These are phyloP conservation scores for Zhuliangozyma parablackwelliae DNA, from an alignment of 1,139 yeast species.

Conservation along the genomic window DNA sequence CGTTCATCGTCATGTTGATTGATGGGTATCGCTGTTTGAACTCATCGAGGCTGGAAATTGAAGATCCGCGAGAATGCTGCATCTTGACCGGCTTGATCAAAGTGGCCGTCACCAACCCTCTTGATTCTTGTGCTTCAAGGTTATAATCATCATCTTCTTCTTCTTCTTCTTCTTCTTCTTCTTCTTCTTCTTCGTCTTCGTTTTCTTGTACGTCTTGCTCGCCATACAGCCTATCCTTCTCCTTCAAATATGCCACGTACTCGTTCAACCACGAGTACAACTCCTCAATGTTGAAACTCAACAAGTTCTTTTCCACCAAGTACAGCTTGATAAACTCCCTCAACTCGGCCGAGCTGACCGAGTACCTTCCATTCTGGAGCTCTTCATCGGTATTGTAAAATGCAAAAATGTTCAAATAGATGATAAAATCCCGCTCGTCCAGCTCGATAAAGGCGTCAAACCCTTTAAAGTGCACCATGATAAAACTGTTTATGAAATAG, in stretches of 20 bases:
- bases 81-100: not conserved
- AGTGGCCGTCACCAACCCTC: not conserved
- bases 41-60: conserved; percentile 3
- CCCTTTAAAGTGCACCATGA: conserved; percentile 43
- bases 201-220: conserved; percentile 1
- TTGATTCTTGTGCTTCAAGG: not conserved
- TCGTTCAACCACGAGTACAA: conserved; percentile 38
- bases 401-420: conserved; percentile 41
- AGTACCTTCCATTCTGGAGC: conserved; percentile 18
- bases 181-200: not conserved
- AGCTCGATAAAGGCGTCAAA: conserved; percentile 39
- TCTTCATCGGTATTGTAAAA: conserved; percentile 34
- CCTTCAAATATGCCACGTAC: conserved; percentile 37
- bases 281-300: conserved; percentile 35
- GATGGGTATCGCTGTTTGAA: conserved; percentile 10
- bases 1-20: conserved; percentile 1
- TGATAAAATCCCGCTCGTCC: conserved; percentile 39
- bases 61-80: conserved; percentile 2
- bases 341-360: conserved; percentile 20
- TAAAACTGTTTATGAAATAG: conserved; percentile 41
- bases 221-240: conserved; percentile 19
- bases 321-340: conserved; percentile 28
- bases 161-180: not conserved
- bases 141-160: not conserved
- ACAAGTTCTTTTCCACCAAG: conserved; percentile 25